Evolutionary conservation across 495 filamentous ascomycete genomes (phyloP).

Genomic region (Choiromyces venosus): DNA sequence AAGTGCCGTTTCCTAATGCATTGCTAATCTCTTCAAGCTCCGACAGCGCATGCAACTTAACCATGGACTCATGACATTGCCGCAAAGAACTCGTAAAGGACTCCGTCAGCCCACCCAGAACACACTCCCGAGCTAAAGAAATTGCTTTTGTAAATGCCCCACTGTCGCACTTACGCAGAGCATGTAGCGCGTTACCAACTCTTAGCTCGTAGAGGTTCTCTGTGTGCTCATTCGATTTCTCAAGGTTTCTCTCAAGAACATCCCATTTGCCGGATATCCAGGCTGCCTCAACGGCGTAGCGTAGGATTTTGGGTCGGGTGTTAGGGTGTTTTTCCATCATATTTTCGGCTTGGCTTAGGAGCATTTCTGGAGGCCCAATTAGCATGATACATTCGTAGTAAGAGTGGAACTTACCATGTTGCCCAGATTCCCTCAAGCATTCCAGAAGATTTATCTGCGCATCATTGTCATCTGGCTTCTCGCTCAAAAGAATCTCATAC

Average conservation of each 20-base stretch:
- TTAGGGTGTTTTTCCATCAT: conserved; percentile 54
- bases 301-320: conserved; percentile 57
- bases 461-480: conserved; percentile 68
- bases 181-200: conserved; percentile 66
- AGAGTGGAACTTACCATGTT: conserved; percentile 59
- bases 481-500: conserved; percentile 83
- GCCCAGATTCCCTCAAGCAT: conserved; percentile 86
- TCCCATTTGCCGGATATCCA: conserved; percentile 84
- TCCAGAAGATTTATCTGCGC: conserved; percentile 76
- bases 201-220: conserved; percentile 75
- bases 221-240: conserved; percentile 48
- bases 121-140: conserved; percentile 59
- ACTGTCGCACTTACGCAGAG: conserved; percentile 53
- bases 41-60: conserved; percentile 76
- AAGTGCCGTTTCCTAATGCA: conserved; percentile 40
- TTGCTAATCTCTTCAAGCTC: conserved; percentile 78
- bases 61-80: conserved; percentile 70
- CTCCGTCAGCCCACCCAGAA: conserved; percentile 65
- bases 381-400: conserved; percentile 4
- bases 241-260: conserved; percentile 64
- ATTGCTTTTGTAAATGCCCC: conserved; percentile 57
- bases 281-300: conserved; percentile 80
- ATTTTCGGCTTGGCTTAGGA: conserved; percentile 75
- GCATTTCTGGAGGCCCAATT: conserved; percentile 56
- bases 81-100: conserved; percentile 72